Percentiles rank a stretch among this genome's conserved stretches.
phyloP scores from a whole-genome alignment of 2,329 filamentous ascomycete genomes.

The Trichoderma citrinoviride region DNA sequence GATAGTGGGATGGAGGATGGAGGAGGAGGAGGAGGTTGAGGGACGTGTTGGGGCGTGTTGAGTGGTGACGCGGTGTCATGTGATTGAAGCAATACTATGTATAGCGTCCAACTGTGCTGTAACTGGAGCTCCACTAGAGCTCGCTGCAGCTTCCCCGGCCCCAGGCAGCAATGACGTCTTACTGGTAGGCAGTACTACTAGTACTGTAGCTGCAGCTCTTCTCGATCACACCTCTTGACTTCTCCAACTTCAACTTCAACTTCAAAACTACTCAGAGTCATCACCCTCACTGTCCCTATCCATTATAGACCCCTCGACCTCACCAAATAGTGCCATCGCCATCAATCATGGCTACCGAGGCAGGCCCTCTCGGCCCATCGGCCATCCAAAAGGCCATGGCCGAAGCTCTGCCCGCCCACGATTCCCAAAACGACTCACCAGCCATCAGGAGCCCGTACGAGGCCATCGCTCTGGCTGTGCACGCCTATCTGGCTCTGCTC shows the following conservation, averaged over 20 bases:
- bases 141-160: background rate
- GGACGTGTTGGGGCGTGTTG: background rate
- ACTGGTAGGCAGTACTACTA: too few species aligned
- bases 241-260: too few species aligned
- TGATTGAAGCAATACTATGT: background rate
- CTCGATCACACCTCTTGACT: too few species aligned
- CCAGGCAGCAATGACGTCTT: conserved; percentile 15
- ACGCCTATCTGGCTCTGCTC: conserved; percentile 77
- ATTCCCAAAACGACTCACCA: conserved; percentile 52
- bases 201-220: too few species aligned
- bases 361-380: conserved; percentile 27
- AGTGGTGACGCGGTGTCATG: background rate
- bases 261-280: background rate
- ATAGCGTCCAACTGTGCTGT: background rate
- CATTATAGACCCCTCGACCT: too few species aligned
- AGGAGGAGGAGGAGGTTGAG: background rate
- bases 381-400: conserved; percentile 55
- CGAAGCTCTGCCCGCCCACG: conserved; percentile 56
- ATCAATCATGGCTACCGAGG: background rate
- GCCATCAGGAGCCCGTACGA: conserved; percentile 72
- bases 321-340: background rate
- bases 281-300: too few species aligned
- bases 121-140: background rate
- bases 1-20: background rate
- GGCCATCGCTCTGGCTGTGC: conserved; percentile 77